Conservation (phyloP, 2,329 filamentous ascomycete genomes). For the Decorospora gaudefroyi region DNA sequence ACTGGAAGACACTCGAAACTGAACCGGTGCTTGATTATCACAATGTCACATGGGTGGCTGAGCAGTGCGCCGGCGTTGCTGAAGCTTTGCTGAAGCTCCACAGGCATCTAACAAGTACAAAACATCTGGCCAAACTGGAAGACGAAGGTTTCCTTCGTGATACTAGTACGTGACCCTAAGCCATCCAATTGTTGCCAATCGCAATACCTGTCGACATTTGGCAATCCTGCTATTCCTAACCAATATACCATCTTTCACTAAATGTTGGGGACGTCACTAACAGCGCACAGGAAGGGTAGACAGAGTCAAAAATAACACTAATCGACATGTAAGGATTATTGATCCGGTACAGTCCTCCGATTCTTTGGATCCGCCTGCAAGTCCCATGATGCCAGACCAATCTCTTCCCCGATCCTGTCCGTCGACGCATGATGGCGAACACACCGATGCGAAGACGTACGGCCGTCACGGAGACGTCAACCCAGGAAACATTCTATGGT, state of each 20-base stretch:
- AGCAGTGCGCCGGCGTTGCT: conserved; percentile 22
- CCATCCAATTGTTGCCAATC: no score
- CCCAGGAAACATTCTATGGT: conserved; percentile 30
- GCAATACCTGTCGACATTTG: no score
- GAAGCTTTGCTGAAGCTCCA: conserved; percentile 21
- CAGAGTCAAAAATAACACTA: no score
- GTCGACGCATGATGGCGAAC: not conserved
- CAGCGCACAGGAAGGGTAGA: no score
- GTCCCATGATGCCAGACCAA: no score
- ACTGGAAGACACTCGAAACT: conserved; percentile 9
- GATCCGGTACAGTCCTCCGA: no score
- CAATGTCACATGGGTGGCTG: conserved; percentile 16
- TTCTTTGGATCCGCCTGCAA: no score
- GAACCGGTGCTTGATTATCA: not conserved
- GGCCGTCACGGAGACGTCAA: conserved; percentile 32
- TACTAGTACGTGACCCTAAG: not conserved
- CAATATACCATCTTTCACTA: no score
- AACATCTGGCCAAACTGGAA: not conserved
- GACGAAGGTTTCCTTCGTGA: no score
- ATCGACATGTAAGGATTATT: no score
- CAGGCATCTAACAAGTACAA: not conserved
- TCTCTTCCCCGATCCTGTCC: not conserved
- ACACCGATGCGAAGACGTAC: conserved; percentile 2
- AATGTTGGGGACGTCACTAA: no score
- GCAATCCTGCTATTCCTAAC: no score